These are phyloP conservation scores for Anthostomella pinea DNA, from an alignment of 2,329 filamentous ascomycete species.

Conservation along the genomic window DNA sequence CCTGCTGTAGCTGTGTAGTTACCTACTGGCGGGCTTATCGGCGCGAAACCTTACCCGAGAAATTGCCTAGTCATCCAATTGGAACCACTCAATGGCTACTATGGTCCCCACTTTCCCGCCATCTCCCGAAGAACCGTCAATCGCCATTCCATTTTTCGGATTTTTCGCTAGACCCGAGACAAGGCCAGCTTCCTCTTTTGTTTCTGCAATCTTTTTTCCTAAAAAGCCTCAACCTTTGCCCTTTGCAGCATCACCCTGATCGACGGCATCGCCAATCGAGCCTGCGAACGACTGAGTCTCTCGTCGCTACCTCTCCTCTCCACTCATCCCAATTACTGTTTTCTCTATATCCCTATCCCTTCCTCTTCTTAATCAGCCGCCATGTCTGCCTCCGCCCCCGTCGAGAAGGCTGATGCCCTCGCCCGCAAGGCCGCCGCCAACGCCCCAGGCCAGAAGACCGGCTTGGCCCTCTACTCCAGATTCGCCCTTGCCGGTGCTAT, in stretches of 20 bases:
- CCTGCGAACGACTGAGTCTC: slow-evolving; percentile 11
- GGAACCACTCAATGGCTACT: slow-evolving; percentile 9
- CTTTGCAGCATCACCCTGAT: slow-evolving; percentile 4
- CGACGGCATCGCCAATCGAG: slow-evolving; percentile 13
- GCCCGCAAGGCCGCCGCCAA: slow-evolving; percentile 20
- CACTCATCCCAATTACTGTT: too few species aligned
- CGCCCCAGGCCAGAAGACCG: slow-evolving; percentile 25
- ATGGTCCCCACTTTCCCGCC: slow-evolving; percentile 16
- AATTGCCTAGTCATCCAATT: slow-evolving; percentile 8
- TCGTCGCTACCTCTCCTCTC: too few species aligned
- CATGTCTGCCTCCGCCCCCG: slow-evolving; percentile 24
- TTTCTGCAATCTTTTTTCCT: slow-evolving; percentile 9
- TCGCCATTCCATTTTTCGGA: slow-evolving; percentile 9
- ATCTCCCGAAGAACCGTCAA: slow-evolving; percentile 19
- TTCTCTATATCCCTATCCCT: slow-evolving; percentile 9
- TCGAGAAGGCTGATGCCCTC: slow-evolving; percentile 23
- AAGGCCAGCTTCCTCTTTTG: slow-evolving; percentile 15
- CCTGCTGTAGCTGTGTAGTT: not conserved
- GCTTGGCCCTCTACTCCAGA: slow-evolving; percentile 72
- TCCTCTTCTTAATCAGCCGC: slow-evolving; percentile 11
- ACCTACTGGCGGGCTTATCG: slow-evolving; percentile 9
- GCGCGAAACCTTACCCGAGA: slow-evolving; percentile 16
- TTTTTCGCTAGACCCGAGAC: too few species aligned
- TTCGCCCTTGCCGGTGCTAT: slow-evolving; percentile 97
- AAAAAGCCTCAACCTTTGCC: slow-evolving; percentile 24